Conservation (phyloP, 73 alveolate species). For the Symbiodinium natans region DNA sequence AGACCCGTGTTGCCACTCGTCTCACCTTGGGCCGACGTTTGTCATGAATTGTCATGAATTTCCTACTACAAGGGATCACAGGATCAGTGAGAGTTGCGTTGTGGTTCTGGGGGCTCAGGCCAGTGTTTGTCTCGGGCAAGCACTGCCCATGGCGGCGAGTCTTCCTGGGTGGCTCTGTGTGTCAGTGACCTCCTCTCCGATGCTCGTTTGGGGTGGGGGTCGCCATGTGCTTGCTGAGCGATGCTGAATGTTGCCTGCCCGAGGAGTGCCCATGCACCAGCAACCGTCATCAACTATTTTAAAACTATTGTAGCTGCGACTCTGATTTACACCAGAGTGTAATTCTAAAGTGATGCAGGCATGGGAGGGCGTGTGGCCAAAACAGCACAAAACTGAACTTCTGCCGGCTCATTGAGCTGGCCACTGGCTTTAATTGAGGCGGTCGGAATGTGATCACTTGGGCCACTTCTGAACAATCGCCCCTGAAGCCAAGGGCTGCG, state of each 20-base stretch:
- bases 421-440: too few species aligned
- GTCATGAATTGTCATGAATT: background rate
- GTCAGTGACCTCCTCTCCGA: background rate
- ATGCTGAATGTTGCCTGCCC: background rate
- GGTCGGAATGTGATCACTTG: background rate
- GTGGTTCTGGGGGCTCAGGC: too few species aligned
- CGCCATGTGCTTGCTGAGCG: background rate
- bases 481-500: background rate
- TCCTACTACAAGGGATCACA: background rate
- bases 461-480: background rate
- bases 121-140: too few species aligned
- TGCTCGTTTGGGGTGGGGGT: background rate
- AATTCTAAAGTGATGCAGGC: too few species aligned
- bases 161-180: slow-evolving; percentile 15
- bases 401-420: too few species aligned
- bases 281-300: too few species aligned
- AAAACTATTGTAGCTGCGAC: too few species aligned
- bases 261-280: too few species aligned
- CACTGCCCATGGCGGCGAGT: too few species aligned
- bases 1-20: background rate
- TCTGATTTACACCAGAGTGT: too few species aligned
- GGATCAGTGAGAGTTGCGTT: background rate
- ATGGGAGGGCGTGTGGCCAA: too few species aligned
- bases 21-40: background rate
- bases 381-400: too few species aligned